Base-by-base conservation (phyloP, 1,284 basidiomycete species). In the Apiotrichum veenhuisii region DNA sequence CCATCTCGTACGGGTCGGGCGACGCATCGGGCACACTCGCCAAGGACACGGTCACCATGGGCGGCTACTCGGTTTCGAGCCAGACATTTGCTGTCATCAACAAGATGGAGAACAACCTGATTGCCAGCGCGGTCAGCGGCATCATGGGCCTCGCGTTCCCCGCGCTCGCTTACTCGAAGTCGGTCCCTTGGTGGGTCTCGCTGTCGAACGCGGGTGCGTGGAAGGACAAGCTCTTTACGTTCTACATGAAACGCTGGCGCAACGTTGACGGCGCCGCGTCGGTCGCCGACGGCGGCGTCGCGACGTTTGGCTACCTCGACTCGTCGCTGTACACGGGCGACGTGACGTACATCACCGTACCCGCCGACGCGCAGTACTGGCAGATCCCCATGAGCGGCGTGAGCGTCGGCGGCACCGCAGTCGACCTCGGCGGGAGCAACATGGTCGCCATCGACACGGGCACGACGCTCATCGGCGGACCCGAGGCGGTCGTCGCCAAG, bases 401-500 rank as follows among this genome's bases (percentile, higher is more conserved):
- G 43, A 62, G 65, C 1, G 72, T 81, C 38, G 76, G 79, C 51
- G 80, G 80, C 42, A 64, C 68, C 10, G 58, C 64, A 15, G 64
- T 81, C 57, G 66, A 65, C 23, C 62, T 81, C 37, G 67, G 72
- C 9, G 59, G 63, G 14, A 62, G 67, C 43, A 67, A 62, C 36
- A 59, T 58, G 36, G 78, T 72, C n/a, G 79, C 80, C n/a, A 75
- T 82, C 65, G 80, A 82, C 67, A 98, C 79, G 0, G 93, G 94
- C 55, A 97, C 93, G 3, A 96, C 94, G 0, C 84, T 96, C 44
- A 83, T 98, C 50, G 93, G 90, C 12, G 91, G 89, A 0, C 94
- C 95, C 0, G 27, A 83, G 1, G 67, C 73, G 10, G 78, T 81
- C 53, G 84, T 96, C 46, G 74, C 82, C 0, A 73, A 77, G 14